phyloP scores from a whole-genome alignment of 495 filamentous ascomycete genomes.

The Hypoxylon intermedium region DNA sequence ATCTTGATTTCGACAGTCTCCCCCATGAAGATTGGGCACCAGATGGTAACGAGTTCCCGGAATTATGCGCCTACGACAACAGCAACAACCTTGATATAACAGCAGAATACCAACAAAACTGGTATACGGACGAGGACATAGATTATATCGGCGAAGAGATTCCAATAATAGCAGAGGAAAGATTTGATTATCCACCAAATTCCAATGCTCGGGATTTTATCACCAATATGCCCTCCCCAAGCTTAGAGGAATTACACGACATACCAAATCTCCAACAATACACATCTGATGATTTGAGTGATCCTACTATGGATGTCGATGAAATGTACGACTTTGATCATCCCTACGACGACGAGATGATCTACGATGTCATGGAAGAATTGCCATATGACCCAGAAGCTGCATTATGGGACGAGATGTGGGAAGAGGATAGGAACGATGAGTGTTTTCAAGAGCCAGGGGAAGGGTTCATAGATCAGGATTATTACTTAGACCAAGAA shows the following conservation, averaged over 20 bases:
- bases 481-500: background rate
- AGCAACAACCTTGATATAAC: background rate
- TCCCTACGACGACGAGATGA: background rate
- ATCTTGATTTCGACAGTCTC: background rate
- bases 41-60: background rate
- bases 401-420: background rate
- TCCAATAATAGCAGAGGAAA: background rate
- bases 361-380: background rate
- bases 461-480: background rate
- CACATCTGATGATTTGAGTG: background rate
- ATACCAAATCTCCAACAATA: background rate
- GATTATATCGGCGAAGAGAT: background rate
- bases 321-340: background rate
- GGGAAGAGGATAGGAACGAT: background rate
- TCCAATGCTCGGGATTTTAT: background rate
- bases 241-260: background rate
- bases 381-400: background rate
- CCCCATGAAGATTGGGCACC: background rate
- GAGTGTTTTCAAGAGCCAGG: background rate
- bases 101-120: background rate
- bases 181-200: background rate
- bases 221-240: background rate
- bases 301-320: background rate
- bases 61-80: background rate
- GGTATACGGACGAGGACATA: slow-evolving; percentile 3